Percentiles rank a stretch among this genome's conserved stretches.
Evolutionary conservation across 1,284 basidiomycete genomes (phyloP).

Genomic region (Apiotrichum akiyoshidainum): DNA sequence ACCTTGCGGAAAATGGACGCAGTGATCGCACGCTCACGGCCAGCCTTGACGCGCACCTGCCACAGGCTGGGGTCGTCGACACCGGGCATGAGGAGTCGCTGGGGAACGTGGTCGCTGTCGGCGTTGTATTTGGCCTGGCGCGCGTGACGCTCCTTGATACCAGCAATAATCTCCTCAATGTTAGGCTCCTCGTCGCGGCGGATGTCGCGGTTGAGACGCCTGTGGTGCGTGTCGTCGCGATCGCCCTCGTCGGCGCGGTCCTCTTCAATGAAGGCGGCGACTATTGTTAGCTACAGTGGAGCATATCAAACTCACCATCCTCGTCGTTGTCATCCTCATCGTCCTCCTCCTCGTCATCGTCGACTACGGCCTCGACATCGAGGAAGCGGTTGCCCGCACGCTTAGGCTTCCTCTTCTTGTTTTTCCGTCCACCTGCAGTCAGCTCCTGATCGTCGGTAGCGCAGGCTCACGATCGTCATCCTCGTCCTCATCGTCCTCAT

Average conservation of each 20-base stretch:
- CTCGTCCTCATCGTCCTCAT: constrained; percentile 55
- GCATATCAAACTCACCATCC: constrained; percentile 57
- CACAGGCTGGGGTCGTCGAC: constrained; percentile 94
- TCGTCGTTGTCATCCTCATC: constrained; percentile 78
- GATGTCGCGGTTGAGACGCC: constrained; percentile 70
- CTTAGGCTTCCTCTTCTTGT: constrained; percentile 54
- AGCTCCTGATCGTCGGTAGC: constrained; percentile 6
- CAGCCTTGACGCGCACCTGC: constrained; percentile 90
- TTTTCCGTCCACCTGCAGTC: constrained; percentile 10
- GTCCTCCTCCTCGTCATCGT: constrained; percentile 91
- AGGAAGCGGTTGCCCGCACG: constrained; percentile 70
- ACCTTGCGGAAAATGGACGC: constrained; percentile 93
- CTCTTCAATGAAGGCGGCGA: constrained; percentile 71
- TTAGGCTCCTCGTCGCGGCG: constrained; percentile 77
- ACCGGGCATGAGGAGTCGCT: constrained; percentile 92
- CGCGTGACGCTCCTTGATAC: constrained; percentile 76
- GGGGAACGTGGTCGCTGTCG: constrained; percentile 90
- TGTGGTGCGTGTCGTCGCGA: constrained; percentile 64
- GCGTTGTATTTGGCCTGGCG: constrained; percentile 71
- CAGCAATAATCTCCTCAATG: constrained; percentile 80
- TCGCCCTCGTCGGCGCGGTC: constrained; percentile 62
- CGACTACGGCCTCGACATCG: constrained; percentile 91
- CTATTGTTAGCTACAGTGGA: constrained; percentile 15
- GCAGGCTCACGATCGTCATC: constrained; percentile 37
- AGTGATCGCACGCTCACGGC: constrained; percentile 87